These are phyloP conservation scores for Carnegiea gigantea DNA, from an alignment of 179 eudicot genomes.

Conservation along the genomic window DNA sequence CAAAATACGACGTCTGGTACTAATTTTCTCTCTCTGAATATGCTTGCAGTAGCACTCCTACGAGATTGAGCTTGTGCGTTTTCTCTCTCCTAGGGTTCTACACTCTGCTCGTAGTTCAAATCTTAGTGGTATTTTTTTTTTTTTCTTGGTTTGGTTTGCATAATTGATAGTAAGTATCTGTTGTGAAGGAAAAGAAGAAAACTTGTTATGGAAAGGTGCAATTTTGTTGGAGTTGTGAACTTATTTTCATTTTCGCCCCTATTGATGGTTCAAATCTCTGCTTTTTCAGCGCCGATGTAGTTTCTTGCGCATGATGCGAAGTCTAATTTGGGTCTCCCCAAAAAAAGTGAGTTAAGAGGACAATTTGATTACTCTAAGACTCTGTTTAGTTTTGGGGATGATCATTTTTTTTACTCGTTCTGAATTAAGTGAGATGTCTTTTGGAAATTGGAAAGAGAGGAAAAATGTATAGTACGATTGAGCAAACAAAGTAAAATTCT, in stretches of 20 bases:
- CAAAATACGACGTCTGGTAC: conserved; percentile 64
- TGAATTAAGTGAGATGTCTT: neutral
- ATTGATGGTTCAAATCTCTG: neutral
- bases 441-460: neutral
- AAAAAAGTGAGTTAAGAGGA: neutral
- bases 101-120: neutral
- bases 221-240: neutral
- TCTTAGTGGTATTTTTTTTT: neutral
- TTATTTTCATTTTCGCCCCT: neutral
- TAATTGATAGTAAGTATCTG: no score
- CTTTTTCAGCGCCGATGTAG: neutral
- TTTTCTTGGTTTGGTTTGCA: no score
- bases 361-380: neutral
- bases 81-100: neutral
- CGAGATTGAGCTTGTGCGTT: neutral
- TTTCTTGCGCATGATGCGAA: no score
- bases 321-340: no score
- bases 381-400: neutral
- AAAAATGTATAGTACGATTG: no score
- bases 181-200: no score
- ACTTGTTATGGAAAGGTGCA: neutral
- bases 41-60: neutral
- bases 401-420: neutral
- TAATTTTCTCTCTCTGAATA: neutral
- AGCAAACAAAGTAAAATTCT: no score